Evolutionary conservation across 805 yeast genomes (phyloP), one percentile per base, ranked within the genome.

Genomic region (Candida insectalens): DNA sequence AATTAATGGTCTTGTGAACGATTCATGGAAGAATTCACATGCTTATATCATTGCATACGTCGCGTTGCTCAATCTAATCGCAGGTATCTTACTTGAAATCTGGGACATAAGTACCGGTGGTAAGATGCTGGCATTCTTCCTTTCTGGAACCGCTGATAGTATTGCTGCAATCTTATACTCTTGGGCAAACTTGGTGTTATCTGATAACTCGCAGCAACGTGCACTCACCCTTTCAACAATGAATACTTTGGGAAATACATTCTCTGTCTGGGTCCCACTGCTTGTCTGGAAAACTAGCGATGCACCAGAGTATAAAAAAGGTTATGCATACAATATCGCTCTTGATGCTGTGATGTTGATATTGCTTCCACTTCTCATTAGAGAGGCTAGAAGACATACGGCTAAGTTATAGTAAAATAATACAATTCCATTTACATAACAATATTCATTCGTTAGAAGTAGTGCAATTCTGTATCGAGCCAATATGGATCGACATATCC

Each of bases 81-180:
- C 27, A 9, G 31, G 27, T 15, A 29, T 28, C 21, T 13, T 44
- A 3, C 51, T 73, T 28, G 60, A 74, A 0, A 51, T 43, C 10
- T 74, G 79, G 77, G 42, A 68, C 28, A 60, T 73, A 19, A 69
- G 73, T 1, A 49, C 41, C 5, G 69, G 69, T 2, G 59, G 66
- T 23, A 74, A 71, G 37, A 72, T 43, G 46, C 36, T 38, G 35
- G 48, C 48, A 2, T 44, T 43, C 36, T 36, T 31, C 49, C 64
- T 4, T 67, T 71, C 4, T 48, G 66, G 76, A 5, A 54, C 67
- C 0, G 47, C 68, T 3, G 63, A 65, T 64, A 77, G 77, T 1
- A 77, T 70, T 51, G 76, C 78, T 2, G 60, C 69, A 40, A 67
- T 73, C 6, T 25, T 43, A 4, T 72, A 65, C 39, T 58, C 74